phyloP scores from a whole-genome alignment of 208 protist species.

The Leishmania turanica region DNA sequence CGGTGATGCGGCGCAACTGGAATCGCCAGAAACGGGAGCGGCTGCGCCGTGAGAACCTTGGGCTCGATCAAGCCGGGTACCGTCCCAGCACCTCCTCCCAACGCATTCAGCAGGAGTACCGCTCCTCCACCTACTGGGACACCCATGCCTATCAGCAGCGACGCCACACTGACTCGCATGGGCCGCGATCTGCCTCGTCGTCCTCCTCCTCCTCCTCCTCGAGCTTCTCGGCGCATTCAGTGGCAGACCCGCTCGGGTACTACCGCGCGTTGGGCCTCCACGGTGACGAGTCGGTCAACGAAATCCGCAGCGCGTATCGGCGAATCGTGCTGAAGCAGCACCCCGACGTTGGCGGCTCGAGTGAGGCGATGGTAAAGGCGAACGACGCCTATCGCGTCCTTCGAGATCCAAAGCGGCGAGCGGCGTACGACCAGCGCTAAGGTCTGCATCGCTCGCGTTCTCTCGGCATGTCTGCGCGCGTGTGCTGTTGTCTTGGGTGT shows the following conservation, averaged over 20 bases:
- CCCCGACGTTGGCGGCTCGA: slow-evolving; percentile 84
- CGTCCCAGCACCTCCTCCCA: slow-evolving; percentile 51
- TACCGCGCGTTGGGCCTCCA: slow-evolving; percentile 67
- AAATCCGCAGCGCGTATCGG: slow-evolving; percentile 88
- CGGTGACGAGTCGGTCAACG: slow-evolving; percentile 84
- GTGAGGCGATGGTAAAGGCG: slow-evolving; percentile 66
- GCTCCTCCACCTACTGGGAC: slow-evolving; percentile 83
- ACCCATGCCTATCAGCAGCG: slow-evolving; percentile 66
- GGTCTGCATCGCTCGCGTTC: background rate
- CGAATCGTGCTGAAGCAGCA: slow-evolving; percentile 76
- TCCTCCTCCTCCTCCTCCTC: slow-evolving; percentile 9
- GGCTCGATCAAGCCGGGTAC: slow-evolving; percentile 49
- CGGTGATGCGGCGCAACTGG: slow-evolving; percentile 56
- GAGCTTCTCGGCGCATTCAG: background rate
- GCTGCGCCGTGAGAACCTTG: slow-evolving; percentile 43
- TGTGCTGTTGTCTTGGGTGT: background rate
- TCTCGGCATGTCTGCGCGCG: background rate
- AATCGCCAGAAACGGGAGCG: slow-evolving; percentile 40
- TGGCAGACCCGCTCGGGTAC: slow-evolving; percentile 70
- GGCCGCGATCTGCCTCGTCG: slow-evolving; percentile 14
- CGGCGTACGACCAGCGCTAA: slow-evolving; percentile 92
- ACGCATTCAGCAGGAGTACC: slow-evolving; percentile 75
- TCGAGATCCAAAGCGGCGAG: slow-evolving; percentile 93
- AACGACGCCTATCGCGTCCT: slow-evolving; percentile 98
- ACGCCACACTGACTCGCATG: background rate